Percentiles rank a stretch among this genome's conserved stretches.
phyloP scores from a whole-genome alignment of 2,329 filamentous ascomycete species.

The Fusarium caatingaense region DNA sequence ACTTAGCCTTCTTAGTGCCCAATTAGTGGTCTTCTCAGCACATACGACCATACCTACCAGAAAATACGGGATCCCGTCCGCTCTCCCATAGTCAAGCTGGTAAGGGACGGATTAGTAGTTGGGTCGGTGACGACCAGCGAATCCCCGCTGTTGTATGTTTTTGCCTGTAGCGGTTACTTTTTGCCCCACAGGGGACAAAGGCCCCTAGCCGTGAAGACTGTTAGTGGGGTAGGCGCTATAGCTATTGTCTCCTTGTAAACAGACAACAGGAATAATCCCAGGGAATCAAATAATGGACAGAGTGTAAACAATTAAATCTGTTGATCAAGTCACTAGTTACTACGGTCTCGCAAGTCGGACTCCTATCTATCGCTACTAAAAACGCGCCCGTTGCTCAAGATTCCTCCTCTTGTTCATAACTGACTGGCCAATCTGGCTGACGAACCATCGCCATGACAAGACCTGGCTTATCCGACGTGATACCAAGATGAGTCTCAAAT shows the following conservation, averaged over 20 bases:
- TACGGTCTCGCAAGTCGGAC: background rate
- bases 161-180: background rate
- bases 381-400: background rate
- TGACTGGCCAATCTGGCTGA: conserved; percentile 21
- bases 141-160: background rate
- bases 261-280: background rate
- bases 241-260: too few relatives aligned
- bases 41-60: background rate
- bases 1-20: rapidly evolving
- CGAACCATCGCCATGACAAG: conserved; percentile 23
- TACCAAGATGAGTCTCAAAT: conserved; percentile 27
- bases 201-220: background rate
- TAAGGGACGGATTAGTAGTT: background rate
- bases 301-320: background rate
- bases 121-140: background rate
- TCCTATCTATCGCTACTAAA: background rate
- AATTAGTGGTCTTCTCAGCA: background rate
- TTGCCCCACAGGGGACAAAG: background rate
- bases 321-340: background rate
- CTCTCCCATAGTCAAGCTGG: background rate
- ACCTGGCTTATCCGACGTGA: conserved; percentile 15
- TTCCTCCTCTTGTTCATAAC: conserved; percentile 12
- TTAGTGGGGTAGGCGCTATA: background rate
- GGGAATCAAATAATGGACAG: background rate
- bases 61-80: background rate